Conservation (phyloP, 192 early-diverging fungal species). For the Obelidium mucronatum region DNA sequence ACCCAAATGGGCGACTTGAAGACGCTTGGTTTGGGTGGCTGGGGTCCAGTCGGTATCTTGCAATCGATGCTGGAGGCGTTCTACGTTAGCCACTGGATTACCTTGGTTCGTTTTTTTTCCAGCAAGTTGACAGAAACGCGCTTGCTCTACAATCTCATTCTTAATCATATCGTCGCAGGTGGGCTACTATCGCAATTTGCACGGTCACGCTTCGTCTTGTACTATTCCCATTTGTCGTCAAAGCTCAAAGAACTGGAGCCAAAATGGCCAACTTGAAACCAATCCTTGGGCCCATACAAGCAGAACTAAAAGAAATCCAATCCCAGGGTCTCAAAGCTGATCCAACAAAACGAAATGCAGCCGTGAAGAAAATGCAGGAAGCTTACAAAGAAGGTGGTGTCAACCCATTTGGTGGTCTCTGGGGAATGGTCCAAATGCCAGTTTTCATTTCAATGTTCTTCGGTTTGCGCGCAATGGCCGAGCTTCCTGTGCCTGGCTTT, state of each 20-base stretch:
- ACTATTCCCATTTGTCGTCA: constrained; percentile 77
- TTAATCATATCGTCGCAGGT: constrained; percentile 50
- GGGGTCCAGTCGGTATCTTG: constrained; percentile 69
- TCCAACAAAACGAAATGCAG: constrained; percentile 51
- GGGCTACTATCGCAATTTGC: constrained; percentile 79
- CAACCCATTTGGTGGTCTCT: constrained; percentile 69
- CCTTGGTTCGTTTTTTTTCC: constrained; percentile 77
- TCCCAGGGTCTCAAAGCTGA: constrained; percentile 55
- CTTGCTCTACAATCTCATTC: neutral
- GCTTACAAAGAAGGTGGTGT: constrained; percentile 71
- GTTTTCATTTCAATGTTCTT: constrained; percentile 88
- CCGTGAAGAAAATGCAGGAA: constrained; percentile 62
- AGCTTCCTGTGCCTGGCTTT: constrained; percentile 77
- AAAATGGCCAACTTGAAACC: constrained; percentile 78
- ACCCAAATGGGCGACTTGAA: constrained; percentile 88
- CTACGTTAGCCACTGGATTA: constrained; percentile 81
- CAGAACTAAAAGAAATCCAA: constrained; percentile 68
- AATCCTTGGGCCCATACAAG: constrained; percentile 68
- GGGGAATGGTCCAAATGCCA: constrained; percentile 76
- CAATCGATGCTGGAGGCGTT: constrained; percentile 79
- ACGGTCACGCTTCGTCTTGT: constrained; percentile 74
- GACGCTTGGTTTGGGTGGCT: constrained; percentile 77
- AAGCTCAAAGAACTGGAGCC: constrained; percentile 73
- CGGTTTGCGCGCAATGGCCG: constrained; percentile 81
- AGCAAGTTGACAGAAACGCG: neutral